Evolutionary conservation across 768 basidiomycete genomes (phyloP).

Genomic region (Daedaleopsis nitida): DNA sequence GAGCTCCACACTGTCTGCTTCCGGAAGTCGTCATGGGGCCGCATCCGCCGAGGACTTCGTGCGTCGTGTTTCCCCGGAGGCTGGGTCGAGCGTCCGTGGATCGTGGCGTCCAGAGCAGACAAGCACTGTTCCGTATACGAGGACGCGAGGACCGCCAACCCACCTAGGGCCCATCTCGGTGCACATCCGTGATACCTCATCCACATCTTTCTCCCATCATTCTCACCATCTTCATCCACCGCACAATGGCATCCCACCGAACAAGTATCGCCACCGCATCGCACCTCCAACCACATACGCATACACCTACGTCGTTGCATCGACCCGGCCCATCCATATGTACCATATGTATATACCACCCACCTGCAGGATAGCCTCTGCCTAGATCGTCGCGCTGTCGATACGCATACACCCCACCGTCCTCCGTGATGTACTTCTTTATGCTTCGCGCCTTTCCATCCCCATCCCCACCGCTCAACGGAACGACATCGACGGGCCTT

Average conservation of each 20-base stretch:
- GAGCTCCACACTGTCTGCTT: slow-evolving; percentile 1
- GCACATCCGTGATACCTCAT: neutral
- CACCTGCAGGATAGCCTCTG: neutral
- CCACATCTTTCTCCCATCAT: neutral
- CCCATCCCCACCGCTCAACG: neutral
- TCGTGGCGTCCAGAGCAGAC: neutral
- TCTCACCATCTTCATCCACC: neutral
- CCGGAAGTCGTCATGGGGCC: neutral
- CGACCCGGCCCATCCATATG: neutral
- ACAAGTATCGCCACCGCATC: slow-evolving; percentile 4
- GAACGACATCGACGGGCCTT: no score
- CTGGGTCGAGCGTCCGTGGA: neutral
- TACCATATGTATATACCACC: neutral
- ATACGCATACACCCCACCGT: neutral
- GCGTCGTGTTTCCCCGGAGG: neutral
- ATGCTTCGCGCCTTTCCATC: neutral
- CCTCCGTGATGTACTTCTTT: neutral
- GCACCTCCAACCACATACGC: neutral
- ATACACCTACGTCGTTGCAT: no score
- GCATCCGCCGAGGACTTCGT: neutral
- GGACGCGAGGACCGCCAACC: slow-evolving; percentile 1
- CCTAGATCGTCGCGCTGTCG: neutral
- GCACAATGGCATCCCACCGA: neutral
- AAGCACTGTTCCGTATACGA: slow-evolving; percentile 1
- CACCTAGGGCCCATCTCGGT: neutral